A percentile compares a stretch with the other conserved stretches of the same genome.
Conservation (phyloP, 1,284 basidiomycete species). For the Coniferiporia sulphurascens region DNA sequence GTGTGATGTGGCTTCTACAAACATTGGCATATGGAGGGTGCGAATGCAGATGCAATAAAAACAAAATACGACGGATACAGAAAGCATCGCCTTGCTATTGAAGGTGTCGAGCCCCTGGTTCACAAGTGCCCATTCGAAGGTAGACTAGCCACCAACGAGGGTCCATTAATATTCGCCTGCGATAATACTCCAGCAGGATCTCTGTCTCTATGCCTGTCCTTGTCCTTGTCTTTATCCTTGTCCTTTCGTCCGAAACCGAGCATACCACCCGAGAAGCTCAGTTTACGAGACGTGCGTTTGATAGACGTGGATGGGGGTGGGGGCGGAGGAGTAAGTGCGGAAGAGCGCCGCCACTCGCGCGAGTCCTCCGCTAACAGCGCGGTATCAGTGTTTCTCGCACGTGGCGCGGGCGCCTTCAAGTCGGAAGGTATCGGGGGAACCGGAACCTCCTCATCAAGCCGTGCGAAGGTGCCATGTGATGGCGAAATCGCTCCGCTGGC, state of each 20-base stretch:
- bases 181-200: not conserved
- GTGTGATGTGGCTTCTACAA: constrained; percentile 3
- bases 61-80: not conserved
- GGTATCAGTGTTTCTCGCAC: not conserved
- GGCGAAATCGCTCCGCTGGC: constrained; percentile 7
- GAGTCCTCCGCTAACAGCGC: not conserved
- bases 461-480: not conserved
- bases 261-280: constrained; percentile 62
- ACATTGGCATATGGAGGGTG: not conserved
- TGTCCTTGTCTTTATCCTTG: constrained; percentile 27
- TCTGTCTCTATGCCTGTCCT: constrained; percentile 21
- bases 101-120: not conserved
- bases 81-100: not conserved
- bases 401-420: not conserved
- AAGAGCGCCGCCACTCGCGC: constrained; percentile 5
- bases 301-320: constrained; percentile 22
- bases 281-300: constrained; percentile 54
- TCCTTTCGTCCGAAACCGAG: constrained; percentile 51
- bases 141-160: constrained; percentile 1
- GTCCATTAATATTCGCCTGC: not conserved
- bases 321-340: not conserved
- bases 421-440: constrained; percentile 8
- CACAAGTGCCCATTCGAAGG: constrained; percentile 9
- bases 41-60: not conserved
- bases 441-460: not conserved